Conservation (phyloP, 768 basidiomycete species). For the Phaeotremella fagi region DNA sequence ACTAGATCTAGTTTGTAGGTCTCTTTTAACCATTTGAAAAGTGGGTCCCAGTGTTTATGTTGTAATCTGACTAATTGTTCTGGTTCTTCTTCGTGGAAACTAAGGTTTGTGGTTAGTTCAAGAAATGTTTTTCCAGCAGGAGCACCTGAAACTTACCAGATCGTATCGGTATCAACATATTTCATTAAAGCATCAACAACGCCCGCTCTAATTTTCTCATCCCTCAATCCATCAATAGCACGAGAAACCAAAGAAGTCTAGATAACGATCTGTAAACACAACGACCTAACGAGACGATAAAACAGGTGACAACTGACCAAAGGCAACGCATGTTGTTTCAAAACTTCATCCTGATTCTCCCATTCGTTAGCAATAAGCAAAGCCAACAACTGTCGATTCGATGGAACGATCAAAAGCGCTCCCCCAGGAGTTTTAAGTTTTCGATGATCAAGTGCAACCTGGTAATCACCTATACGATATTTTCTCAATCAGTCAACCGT, state of each 20-base stretch:
- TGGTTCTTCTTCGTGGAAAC: constrained; percentile 78
- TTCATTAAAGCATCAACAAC: constrained; percentile 67
- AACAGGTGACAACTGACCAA: constrained; percentile 57
- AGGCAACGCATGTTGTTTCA: constrained; percentile 87
- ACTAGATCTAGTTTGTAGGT: constrained; percentile 65
- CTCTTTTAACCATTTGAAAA: constrained; percentile 70
- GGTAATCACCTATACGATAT: constrained; percentile 44
- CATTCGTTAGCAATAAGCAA: constrained; percentile 89
- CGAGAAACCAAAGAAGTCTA: constrained; percentile 89
- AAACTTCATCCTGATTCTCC: constrained; percentile 79
- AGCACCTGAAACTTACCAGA: constrained; percentile 24
- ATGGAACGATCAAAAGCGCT: constrained; percentile 66
- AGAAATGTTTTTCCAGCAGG: no score
- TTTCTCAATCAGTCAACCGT: constrained; percentile 12
- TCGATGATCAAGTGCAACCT: constrained; percentile 73
- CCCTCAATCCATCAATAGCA: constrained; percentile 72
- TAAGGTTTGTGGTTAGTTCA: no score
- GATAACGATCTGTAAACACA: neutral
- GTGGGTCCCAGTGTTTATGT: constrained; percentile 77
- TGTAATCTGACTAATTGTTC: constrained; percentile 72
- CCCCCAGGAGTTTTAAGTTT: constrained; percentile 84
- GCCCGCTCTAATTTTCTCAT: constrained; percentile 57
- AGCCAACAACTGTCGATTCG: constrained; percentile 66
- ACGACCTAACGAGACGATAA: neutral
- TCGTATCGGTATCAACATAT: constrained; percentile 90